Conservation (phyloP, 2,329 filamentous ascomycete genomes). For the Ramichloridium luteum region DNA sequence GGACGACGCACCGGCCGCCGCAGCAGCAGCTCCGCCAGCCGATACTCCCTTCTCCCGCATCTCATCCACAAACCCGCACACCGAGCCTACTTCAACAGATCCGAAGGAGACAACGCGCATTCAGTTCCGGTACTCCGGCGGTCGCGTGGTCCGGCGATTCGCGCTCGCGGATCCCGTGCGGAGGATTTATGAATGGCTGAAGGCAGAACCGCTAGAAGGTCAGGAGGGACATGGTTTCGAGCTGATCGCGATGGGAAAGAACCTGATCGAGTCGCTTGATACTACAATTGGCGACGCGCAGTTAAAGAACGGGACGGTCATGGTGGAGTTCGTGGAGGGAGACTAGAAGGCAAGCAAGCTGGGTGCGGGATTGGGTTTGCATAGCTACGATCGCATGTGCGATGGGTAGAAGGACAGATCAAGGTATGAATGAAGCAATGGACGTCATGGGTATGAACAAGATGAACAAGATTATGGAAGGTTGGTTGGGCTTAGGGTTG, state of each 20-base stretch:
- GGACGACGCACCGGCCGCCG: slow-evolving; percentile 17
- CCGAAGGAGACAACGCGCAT: slow-evolving; percentile 66
- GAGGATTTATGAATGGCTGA: slow-evolving; percentile 92
- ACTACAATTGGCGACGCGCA: slow-evolving; percentile 65
- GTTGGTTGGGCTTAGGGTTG: too few species aligned
- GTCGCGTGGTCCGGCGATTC: slow-evolving; percentile 81
- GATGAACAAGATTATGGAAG: too few species aligned
- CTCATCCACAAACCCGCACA: slow-evolving; percentile 58
- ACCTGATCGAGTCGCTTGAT: slow-evolving; percentile 63
- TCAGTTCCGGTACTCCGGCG: slow-evolving; percentile 78
- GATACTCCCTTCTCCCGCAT: slow-evolving; percentile 54
- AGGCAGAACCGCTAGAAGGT: slow-evolving; percentile 70
- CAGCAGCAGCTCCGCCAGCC: slow-evolving; percentile 8
- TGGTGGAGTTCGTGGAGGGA: slow-evolving; percentile 62
- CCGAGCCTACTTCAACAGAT: slow-evolving; percentile 56
- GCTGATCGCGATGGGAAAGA: slow-evolving; percentile 74
- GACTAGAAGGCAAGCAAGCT: slow-evolving; percentile 11
- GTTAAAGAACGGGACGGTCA: slow-evolving; percentile 83
- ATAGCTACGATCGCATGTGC: neutral
- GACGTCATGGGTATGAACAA: too few species aligned
- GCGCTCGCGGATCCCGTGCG: slow-evolving; percentile 60
- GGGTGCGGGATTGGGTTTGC: neutral
- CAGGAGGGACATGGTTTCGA: slow-evolving; percentile 73
- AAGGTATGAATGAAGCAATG: neutral
- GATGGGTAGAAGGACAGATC: neutral